Evolutionary conservation across 345 rosid genomes (phyloP), one percentile per base, ranked within the genome.

Genomic region (Melastoma malabathricum): DNA sequence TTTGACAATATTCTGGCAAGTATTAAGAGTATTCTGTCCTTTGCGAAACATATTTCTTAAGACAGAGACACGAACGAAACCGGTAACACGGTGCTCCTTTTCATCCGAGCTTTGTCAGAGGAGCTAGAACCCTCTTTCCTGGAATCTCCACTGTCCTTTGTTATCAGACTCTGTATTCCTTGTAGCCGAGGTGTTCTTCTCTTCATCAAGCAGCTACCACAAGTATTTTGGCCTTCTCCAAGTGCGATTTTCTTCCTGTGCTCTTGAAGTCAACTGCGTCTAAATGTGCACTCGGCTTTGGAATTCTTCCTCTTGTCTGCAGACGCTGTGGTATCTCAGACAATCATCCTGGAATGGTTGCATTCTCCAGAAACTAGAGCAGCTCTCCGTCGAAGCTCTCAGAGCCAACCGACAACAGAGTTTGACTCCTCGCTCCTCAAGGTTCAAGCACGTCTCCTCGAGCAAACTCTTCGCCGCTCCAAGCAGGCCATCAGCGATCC

Each of bases 91-190:
- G 58, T 54, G 23, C 58, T 75, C 59, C 54, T 38, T 56, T 64
- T 80, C 51, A 41, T 75, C 43, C 70, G 60, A 65, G 67, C 61
- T 15, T 54, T 61, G 18, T 54, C 47, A 12, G 72, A 75, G 58
- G 81, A 80, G 62, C 59, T 75, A 51, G 73, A 68, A 43, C 73
- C 83, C 57, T 66, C 75, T 51, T 43, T 72, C 6, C 15, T 77
- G 62, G 77, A 68, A 61, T 75, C 73, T 54, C 75, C 81, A 53
- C 64, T 75, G n/a, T n/a, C n/a, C n/a, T n/a, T n/a, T 34, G 2
- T 12, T 34, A 8, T 9, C 41, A 34, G 41, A 34, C 41, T 6
- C 10, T 34, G 12, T 1, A 34, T 6, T 34, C 41, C 41, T 34
- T 34, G 12, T 34, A 34, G 41, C 12, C 2, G 41, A 2, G 0